These are phyloP conservation scores for Leccinum rimulosum DNA, from an alignment of 768 basidiomycete species.

Conservation along the genomic window DNA sequence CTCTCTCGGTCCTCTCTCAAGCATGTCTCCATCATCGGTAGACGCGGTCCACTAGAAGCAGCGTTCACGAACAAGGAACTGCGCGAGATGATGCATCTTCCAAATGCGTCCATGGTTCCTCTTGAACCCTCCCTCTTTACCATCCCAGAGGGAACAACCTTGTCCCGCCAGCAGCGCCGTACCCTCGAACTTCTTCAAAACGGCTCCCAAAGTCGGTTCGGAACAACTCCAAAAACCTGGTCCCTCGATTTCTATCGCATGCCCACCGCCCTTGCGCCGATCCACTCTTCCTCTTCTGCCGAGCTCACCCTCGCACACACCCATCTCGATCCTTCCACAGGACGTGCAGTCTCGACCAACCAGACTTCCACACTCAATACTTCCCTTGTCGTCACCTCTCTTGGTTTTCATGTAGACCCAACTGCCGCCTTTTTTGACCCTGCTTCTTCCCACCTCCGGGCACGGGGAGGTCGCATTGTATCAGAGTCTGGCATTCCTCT, in stretches of 20 bases:
- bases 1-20: constrained; percentile 60
- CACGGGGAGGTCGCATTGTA: constrained; percentile 48
- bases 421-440: constrained; percentile 58
- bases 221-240: constrained; percentile 67
- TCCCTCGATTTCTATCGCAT: constrained; percentile 78
- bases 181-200: constrained; percentile 63
- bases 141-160: constrained; percentile 31
- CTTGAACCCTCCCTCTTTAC: constrained; percentile 46
- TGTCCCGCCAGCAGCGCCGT: constrained; percentile 65
- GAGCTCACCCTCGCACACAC: constrained; percentile 63
- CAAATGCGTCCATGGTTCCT: constrained; percentile 66
- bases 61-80: constrained; percentile 93
- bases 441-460: constrained; percentile 53
- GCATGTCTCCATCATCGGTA: constrained; percentile 79
- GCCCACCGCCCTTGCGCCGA: constrained; percentile 48
- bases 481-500: constrained; percentile 37
- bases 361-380: constrained; percentile 52
- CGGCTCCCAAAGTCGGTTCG: constrained; percentile 52
- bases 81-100: constrained; percentile 71
- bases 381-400: constrained; percentile 80
- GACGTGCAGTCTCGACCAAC: constrained; percentile 54
- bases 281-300: constrained; percentile 23
- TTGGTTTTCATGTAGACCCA: constrained; percentile 81
- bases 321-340: constrained; percentile 45
- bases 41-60: constrained; percentile 86